Evolutionary conservation across 352 stramenopile species (phyloP), one percentile per base, ranked within the genome.

Genomic region (Phytophthora kernoviae): DNA sequence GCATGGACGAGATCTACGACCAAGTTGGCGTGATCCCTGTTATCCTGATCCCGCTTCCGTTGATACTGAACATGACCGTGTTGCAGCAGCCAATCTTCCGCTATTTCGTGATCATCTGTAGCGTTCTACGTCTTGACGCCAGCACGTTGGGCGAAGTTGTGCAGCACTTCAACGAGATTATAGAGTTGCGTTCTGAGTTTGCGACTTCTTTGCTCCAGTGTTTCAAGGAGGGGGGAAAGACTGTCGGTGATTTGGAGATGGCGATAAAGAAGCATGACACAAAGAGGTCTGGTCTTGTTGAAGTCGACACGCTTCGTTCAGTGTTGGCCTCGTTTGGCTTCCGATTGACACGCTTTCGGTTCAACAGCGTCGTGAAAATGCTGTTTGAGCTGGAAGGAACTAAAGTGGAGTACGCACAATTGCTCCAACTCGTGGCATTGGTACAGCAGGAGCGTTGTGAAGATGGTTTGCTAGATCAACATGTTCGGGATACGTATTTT

Each of bases 31-130:
- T 66, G 2, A 21, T 63, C 1, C 32, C 75, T 1, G 24, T 74
- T 20, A 49, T 79, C 14, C 5, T 82, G 27, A 67, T 71, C 8
- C 62, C 62, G 15, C 57, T 71, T 11, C 79, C 81, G 4, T 51
- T 85, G 39, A 10, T 80, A 4, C 7, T 88, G 37, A 91, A 91
- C 53, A 70, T 63, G n/a, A 2, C 79, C 5, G 34, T 85, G 10
- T 52, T 89, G 26, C 79, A 87, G 48, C 79, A 73, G 17, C 50
- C 54, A 21, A 88, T 91, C 36, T 69, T 88, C 15, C 79, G 77
- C 21, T 66, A 82, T 30, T 91, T 84, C 32, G 66, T 88, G 18
- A 47, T 91, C 41, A 69, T 89, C 15, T 76, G 44, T 7, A 75
- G 77, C 22, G 65, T 87, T 42, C 52, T 83, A 15, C 70, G 71